phyloP scores from a whole-genome alignment of 2,329 filamentous ascomycete species.

The Xylaria sp. region DNA sequence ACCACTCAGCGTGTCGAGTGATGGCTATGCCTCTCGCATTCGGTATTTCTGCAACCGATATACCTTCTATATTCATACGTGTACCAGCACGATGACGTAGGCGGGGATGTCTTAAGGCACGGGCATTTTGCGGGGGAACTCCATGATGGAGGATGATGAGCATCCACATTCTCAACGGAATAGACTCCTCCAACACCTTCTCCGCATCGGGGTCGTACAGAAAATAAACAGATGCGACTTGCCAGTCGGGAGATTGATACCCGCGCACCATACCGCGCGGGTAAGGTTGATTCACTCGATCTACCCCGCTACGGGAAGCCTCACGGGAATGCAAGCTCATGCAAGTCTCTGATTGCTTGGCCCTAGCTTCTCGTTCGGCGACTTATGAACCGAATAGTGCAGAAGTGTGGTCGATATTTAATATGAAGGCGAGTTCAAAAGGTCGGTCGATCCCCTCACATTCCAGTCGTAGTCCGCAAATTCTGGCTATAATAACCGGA shows the following conservation, averaged over 20 bases:
- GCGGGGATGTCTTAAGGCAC: conserved; percentile 4
- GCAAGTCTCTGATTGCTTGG: background rate
- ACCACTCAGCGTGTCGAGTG: background rate
- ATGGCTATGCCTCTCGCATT: background rate
- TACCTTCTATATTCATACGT: background rate
- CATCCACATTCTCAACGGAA: background rate
- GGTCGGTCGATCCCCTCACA: conserved; percentile 12
- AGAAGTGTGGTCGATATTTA: background rate
- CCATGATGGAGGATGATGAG: conserved; percentile 1
- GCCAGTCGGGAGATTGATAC: background rate
- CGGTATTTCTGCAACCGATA: background rate
- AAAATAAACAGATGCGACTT: background rate
- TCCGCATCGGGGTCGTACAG: conserved; percentile 6
- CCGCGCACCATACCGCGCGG: background rate
- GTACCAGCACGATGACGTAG: conserved; percentile 1
- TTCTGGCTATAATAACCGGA: background rate
- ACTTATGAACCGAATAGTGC: conserved; percentile 17
- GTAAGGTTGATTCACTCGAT: background rate
- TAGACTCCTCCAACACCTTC: background rate
- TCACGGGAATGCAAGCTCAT: background rate
- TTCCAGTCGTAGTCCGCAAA: background rate
- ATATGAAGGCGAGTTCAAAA: conserved; percentile 27
- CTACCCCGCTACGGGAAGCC: conserved; percentile 15
- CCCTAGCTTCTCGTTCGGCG: conserved; percentile 7
- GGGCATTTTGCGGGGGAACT: conserved; percentile 15